A percentile compares a stretch with the other conserved stretches of the same genome.
These are phyloP conservation scores for Heliosperma pusillum DNA, from an alignment of 148 eudicot species.

Conservation along the genomic window DNA sequence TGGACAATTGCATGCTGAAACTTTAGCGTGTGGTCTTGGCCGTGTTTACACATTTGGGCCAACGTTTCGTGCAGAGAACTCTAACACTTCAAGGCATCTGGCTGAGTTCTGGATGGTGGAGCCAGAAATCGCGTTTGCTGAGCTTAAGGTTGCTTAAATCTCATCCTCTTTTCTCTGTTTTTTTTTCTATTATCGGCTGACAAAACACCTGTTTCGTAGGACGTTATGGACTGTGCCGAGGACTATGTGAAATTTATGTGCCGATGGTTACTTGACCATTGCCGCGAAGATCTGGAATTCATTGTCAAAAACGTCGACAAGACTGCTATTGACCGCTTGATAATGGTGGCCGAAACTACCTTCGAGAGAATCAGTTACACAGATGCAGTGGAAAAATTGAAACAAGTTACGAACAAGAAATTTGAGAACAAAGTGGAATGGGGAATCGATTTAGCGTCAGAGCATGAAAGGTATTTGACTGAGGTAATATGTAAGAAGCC, in stretches of 20 bases:
- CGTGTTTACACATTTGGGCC: conserved; percentile 97
- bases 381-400: conserved; percentile 61
- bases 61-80: conserved; percentile 91
- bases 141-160: conserved; percentile 52
- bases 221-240: conserved; percentile 97
- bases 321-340: conserved; percentile 67
- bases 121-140: conserved; percentile 96
- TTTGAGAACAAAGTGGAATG: conserved; percentile 95
- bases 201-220: conserved; percentile 37
- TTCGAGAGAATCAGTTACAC: conserved; percentile 79
- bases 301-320: conserved; percentile 72
- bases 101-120: conserved; percentile 99
- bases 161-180: not conserved
- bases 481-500: conserved; percentile 71
- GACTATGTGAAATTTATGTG: conserved; percentile 79
- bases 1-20: conserved; percentile 93
- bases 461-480: conserved; percentile 90
- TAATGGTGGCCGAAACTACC: conserved; percentile 68
- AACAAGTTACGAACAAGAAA: conserved; percentile 60
- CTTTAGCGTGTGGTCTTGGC: conserved; percentile 84
- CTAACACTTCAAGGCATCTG: conserved; percentile 92
- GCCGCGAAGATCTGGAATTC: conserved; percentile 91
- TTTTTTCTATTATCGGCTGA: not conserved
- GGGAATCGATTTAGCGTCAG: conserved; percentile 94
- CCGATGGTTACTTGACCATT: conserved; percentile 84